Evolutionary conservation across 768 basidiomycete genomes (phyloP), one percentile per base, ranked within the genome.

Genomic region (Megacollybia marginata): DNA sequence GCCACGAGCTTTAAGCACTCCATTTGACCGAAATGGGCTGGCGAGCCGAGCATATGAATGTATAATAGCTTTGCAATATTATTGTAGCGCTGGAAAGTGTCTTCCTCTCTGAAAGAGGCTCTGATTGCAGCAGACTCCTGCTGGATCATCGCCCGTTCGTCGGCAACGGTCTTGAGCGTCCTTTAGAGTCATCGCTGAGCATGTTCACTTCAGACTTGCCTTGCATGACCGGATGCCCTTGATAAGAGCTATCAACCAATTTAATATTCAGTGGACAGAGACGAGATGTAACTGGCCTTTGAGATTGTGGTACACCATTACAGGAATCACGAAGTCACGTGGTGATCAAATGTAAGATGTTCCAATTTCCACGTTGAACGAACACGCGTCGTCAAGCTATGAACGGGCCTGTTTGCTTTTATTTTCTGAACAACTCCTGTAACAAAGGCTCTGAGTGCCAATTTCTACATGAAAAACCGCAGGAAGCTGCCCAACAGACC

Each of bases 11-110:
- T 93, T 57, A 93, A 72, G 68, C 92, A 94, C 73, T 95, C 92
- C 65, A 99, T 97, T 75, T 99, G 96, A 48, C 95, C 96, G 63
- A 97, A 99, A 66, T 99, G 96, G 31, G 96, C 96, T 9, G 93
- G 92, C 42, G 94, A 97, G 49, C 96, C 96, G 35, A 96, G 84
- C 93, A 99, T 97, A 65, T 95, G 91, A 69, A 96, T 96, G 71
- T 99, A 98, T 52, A 99, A 82, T 19, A 98, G 79, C 64, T 98
- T 98, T 51, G 94, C 95, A 62, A 99, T 85, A 68, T 94, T 98
- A 75, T 98, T 89, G 65, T 99, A 89, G 48, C 96, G 85, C 50
- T 92, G 80, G 65, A 86, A 92, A 2, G 92, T 84, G 72, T 97
- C 96, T 65, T 98, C 96, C 66, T 96, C 94, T 52, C 93, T 83